phyloP scores from a whole-genome alignment of 2,329 filamentous ascomycete species.

The Nothopassalora personata region DNA sequence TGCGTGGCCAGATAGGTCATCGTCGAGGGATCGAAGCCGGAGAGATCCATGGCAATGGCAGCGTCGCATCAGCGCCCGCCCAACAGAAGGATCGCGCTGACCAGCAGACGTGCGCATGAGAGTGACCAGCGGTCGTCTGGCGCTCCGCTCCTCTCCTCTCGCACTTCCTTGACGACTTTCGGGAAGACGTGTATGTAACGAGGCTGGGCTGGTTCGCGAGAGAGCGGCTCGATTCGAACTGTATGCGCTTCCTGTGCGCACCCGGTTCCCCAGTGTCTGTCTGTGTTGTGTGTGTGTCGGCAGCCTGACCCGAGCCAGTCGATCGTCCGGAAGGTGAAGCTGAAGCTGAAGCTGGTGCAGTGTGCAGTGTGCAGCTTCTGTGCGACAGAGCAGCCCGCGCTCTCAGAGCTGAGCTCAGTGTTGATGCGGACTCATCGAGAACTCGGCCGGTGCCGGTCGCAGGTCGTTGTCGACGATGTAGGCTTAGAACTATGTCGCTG shows the following conservation, averaged over 20 bases:
- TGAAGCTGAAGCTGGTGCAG: too few relatives aligned
- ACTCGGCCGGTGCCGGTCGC: not conserved
- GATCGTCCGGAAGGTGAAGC: slow-evolving; percentile 11
- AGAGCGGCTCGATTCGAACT: not conserved
- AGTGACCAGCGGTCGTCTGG: not conserved
- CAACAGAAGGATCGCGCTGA: slow-evolving; percentile 9
- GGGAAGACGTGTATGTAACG: not conserved
- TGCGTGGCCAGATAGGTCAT: slow-evolving; percentile 59
- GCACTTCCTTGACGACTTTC: not conserved
- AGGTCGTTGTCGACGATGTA: not conserved
- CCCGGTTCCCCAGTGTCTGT: not conserved
- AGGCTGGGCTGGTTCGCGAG: not conserved
- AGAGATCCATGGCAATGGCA: slow-evolving; percentile 23
- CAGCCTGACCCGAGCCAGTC: slow-evolving; percentile 11
- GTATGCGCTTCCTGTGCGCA: slow-evolving; percentile 5
- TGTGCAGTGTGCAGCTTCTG: slow-evolving; percentile 10
- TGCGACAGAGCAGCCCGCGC: slow-evolving; percentile 15
- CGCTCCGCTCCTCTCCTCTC: not conserved
- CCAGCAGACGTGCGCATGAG: slow-evolving; percentile 14
- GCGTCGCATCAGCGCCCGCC: slow-evolving; percentile 18
- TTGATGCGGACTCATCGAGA: slow-evolving; percentile 10
- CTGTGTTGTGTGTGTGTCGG: not conserved
- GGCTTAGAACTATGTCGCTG: not conserved
- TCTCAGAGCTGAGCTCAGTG: slow-evolving; percentile 4
- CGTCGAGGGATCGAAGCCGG: slow-evolving; percentile 30